Evolutionary conservation across 2,329 filamentous ascomycete genomes (phyloP), one percentile per base, ranked within the genome.

Genomic region (Apiospora malaysiana): DNA sequence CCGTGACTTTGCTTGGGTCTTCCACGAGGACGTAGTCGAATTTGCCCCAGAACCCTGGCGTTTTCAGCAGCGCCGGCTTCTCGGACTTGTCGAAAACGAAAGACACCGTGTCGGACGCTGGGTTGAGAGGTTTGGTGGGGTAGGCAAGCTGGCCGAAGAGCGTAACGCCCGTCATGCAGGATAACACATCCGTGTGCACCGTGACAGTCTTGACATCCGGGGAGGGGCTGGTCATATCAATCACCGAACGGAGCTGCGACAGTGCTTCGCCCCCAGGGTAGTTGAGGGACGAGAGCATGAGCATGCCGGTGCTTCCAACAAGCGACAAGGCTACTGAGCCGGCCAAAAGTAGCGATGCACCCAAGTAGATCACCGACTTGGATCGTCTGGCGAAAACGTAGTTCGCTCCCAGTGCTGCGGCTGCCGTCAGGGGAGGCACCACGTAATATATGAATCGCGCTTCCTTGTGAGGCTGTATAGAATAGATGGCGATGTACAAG

Each of bases 381-480:
- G 83, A 77, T n/a, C 88, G 85, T 51, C 92, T 90, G 0, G 84
- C 86, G 82, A 89, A 93, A 74, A 97, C 83, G 81, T 90, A 91
- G 70, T 90, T 88, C 18, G 94, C 93, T 25, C 91, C 91, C 5
- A 94, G 86, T 3, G 94, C 91, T 0, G 94, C 92, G 2, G 91
- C 88, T 14, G 92, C 92, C 0, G 95, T 97, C 42, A 98, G 84
- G 0, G 92, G 87, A 0, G 96, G 96, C 32, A 97, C 86, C 69
- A 90, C 87, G 82, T 98, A 98, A 77, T 98, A 90, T 75, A 99
- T 91, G 85, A 99, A 99, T 23, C 96, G 93, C 80, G 94, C 93
- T 83, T 99, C 96, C 80, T 99, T 99, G 84, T 99, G 96, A 0
- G 95, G 95, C 73, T 97, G 92, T 68, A 94, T 76, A 73, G 94